phyloP scores from a whole-genome alignment of 306 rosid genomes.

The Malus domestica region DNA sequence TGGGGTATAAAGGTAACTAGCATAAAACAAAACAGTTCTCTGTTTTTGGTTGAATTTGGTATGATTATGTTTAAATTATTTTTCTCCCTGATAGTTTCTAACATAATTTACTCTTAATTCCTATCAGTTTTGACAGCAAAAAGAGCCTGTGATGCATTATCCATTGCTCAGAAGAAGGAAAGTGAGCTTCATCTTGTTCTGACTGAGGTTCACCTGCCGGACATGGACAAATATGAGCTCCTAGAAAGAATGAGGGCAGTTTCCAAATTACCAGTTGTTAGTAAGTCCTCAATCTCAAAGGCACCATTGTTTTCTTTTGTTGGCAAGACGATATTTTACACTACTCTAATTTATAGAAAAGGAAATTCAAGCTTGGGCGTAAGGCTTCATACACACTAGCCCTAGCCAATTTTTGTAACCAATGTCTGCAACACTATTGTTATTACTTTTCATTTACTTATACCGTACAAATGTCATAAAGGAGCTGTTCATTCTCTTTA shows the following conservation, averaged over 20 bases:
- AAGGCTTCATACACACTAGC: no score
- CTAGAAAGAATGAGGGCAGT: constrained; percentile 19
- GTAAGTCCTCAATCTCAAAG: constrained; percentile 20
- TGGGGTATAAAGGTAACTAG: constrained; percentile 45
- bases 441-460: neutral
- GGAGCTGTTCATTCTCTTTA: no score
- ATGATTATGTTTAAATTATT: neutral
- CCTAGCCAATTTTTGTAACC: no score
- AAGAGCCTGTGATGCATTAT: constrained; percentile 33
- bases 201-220: constrained; percentile 33
- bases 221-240: constrained; percentile 25
- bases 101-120: neutral
- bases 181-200: constrained; percentile 30
- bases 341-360: no score
- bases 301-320: neutral
- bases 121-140: constrained; percentile 33
- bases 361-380: no score
- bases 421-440: no score
- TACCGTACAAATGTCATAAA: no score
- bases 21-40: neutral
- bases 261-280: constrained; percentile 20
- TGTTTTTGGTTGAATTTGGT: neutral
- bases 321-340: no score
- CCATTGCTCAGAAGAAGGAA: constrained; percentile 12
- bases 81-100: neutral